phyloP scores from a whole-genome alignment of 305 asterid species.

The Solanum hybrid region DNA sequence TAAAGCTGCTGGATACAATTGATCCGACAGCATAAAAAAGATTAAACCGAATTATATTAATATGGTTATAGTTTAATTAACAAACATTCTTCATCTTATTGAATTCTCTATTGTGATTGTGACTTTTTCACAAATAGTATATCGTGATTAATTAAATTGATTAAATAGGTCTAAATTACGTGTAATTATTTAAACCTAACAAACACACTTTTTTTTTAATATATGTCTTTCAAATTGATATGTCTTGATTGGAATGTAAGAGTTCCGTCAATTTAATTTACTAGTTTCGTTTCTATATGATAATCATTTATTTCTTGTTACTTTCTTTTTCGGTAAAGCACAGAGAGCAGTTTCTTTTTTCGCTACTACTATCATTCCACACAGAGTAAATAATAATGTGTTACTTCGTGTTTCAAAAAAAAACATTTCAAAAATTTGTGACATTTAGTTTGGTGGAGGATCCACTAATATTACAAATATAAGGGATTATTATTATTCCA shows the following conservation, averaged over 20 bases:
- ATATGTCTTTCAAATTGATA: neutral
- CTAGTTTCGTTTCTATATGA: too few species aligned
- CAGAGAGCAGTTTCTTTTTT: neutral
- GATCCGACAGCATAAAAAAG: too few species aligned
- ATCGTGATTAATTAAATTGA: too few species aligned
- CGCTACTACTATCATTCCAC: neutral
- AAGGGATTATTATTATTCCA: neutral
- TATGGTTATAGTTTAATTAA: too few species aligned
- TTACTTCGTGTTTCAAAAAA: too few species aligned
- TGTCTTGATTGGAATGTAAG: neutral
- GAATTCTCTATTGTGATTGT: neutral
- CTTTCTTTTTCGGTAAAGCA: neutral
- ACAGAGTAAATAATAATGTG: neutral
- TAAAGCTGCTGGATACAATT: too few species aligned
- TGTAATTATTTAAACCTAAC: neutral
- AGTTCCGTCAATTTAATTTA: neutral
- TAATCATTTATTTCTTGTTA: accelerated
- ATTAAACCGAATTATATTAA: too few species aligned
- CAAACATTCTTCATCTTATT: neutral
- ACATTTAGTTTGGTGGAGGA: neutral
- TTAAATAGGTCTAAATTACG: too few species aligned
- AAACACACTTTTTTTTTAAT: neutral
- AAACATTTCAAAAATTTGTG: too few species aligned
- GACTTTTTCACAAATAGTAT: too few species aligned
- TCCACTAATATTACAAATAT: neutral